Conservation (phyloP, 768 basidiomycete species). For the Heimioporus sp. region DNA sequence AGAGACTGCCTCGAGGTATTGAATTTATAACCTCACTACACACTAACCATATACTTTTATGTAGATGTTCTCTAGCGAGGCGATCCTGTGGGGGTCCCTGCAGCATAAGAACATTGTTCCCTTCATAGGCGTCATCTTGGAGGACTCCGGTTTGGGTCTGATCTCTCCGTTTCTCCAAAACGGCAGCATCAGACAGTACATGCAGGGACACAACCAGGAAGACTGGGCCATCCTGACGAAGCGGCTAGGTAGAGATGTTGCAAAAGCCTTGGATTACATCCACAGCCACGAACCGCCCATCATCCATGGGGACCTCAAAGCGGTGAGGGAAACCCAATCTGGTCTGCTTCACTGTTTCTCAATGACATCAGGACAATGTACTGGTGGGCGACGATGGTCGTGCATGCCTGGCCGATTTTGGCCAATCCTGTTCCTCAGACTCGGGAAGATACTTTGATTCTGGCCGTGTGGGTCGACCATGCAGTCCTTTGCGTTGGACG, state of each 20-base stretch:
- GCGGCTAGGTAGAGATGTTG: conserved; percentile 8
- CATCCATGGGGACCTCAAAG: conserved; percentile 42
- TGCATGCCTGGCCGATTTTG: conserved; percentile 28
- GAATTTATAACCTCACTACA: neutral
- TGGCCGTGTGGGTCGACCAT: conserved; percentile 12
- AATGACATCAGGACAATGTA: conserved; percentile 22
- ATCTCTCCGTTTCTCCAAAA: conserved; percentile 22
- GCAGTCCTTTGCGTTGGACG: conserved; percentile 19
- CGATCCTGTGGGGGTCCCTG: conserved; percentile 26
- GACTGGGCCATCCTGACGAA: conserved; percentile 14
- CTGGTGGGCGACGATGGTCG: conserved; percentile 12
- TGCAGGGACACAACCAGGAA: neutral
- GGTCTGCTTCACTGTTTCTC: neutral
- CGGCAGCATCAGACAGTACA: conserved; percentile 15
- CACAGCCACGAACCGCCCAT: conserved; percentile 27
- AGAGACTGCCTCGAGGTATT: conserved; percentile 14
- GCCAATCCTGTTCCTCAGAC: conserved; percentile 21
- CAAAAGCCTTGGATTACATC: conserved; percentile 22
- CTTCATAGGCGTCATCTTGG: conserved; percentile 19
- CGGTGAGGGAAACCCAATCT: conserved; percentile 17
- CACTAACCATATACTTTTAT: neutral
- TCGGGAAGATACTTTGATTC: conserved; percentile 10
- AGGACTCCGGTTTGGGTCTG: conserved; percentile 14
- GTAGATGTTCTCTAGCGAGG: conserved; percentile 25
- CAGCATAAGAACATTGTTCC: conserved; percentile 25